phyloP scores from a whole-genome alignment of 2,329 filamentous ascomycete species.

The Stagonosporopsis tanaceti region DNA sequence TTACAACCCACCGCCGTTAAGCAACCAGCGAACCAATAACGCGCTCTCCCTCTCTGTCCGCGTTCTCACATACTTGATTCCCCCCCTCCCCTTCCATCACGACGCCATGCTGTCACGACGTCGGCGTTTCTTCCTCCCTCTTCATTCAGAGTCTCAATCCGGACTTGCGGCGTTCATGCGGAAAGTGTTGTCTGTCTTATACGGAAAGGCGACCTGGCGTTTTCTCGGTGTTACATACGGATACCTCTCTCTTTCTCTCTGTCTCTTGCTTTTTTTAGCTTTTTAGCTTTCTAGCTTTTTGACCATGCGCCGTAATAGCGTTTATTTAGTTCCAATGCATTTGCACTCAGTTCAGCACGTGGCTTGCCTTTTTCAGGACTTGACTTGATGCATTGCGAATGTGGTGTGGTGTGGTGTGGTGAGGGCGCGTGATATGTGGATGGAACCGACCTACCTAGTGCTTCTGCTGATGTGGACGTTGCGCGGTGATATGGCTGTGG shows the following conservation, averaged over 20 bases:
- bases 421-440: no score
- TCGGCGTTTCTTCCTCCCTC: neutral
- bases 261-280: neutral
- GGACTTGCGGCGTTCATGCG: neutral
- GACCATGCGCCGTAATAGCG: neutral
- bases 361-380: no score
- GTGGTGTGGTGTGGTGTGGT: no score
- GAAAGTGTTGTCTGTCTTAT: neutral
- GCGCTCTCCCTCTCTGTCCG: neutral
- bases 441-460: no score
- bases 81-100: neutral
- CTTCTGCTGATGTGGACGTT: no score
- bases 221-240: conserved; percentile 3
- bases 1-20: neutral
- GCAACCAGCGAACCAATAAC: neutral
- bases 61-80: conserved; percentile 9
- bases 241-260: conserved; percentile 8
- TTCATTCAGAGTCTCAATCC: neutral
- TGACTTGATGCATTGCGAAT: no score
- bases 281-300: neutral
- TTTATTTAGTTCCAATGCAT: neutral
- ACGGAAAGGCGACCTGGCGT: neutral
- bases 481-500: no score
- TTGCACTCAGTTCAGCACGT: no score
- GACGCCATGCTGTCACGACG: conserved; percentile 8